phyloP scores from a whole-genome alignment of 345 rosid species.

The Durio zibethinus region DNA sequence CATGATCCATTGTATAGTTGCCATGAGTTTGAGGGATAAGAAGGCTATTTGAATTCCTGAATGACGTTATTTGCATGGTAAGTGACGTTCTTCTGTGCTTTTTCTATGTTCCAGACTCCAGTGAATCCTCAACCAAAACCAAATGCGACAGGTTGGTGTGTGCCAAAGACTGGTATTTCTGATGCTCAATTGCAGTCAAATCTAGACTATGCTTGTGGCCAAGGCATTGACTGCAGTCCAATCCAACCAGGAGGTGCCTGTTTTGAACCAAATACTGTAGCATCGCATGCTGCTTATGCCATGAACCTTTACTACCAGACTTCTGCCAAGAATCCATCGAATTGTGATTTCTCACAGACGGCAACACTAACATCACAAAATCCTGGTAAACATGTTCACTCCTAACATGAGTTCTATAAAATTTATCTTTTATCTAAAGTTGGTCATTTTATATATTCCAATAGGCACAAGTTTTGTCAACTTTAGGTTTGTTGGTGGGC shows the following conservation, averaged over 20 bases:
- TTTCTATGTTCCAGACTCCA: conserved; percentile 24
- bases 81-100: not conserved
- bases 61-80: not conserved
- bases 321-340: conserved; percentile 42
- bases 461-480: not conserved
- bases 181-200: conserved; percentile 61
- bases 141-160: conserved; percentile 56
- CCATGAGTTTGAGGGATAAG: not conserved
- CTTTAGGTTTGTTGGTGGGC: not conserved
- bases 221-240: conserved; percentile 53
- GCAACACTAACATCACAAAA: conserved; percentile 48
- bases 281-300: conserved; percentile 73
- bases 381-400: conserved; percentile 34
- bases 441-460: not conserved
- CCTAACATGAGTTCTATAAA: not conserved
- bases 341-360: conserved; percentile 73
- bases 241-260: conserved; percentile 72
- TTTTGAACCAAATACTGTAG: conserved; percentile 65
- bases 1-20: not conserved
- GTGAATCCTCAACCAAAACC: conserved; percentile 47
- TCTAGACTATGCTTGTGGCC: conserved; percentile 74
- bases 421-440: not conserved
- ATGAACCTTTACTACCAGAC: conserved; percentile 74
- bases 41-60: not conserved
- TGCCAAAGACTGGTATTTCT: conserved; percentile 50